These are phyloP conservation scores for Calocybe indica DNA, from an alignment of 768 basidiomycete genomes.

Conservation along the genomic window DNA sequence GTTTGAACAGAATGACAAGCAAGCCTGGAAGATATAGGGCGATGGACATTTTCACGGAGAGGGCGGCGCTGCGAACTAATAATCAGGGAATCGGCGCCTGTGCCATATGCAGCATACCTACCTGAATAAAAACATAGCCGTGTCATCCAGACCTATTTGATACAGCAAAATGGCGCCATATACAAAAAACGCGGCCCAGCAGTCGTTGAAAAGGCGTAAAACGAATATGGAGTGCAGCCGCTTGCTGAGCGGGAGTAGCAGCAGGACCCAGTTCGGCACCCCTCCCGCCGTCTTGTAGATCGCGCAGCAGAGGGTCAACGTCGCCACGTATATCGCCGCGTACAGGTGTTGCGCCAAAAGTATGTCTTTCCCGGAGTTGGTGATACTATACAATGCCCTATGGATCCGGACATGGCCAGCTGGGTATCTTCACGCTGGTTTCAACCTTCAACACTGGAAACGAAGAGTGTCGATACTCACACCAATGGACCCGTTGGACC, in stretches of 20 bases:
- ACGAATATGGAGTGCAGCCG: slow-evolving; percentile 91
- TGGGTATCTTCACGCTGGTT: slow-evolving; percentile 63
- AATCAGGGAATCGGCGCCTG: slow-evolving; percentile 3
- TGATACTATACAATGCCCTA: slow-evolving; percentile 57
- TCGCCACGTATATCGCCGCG: slow-evolving; percentile 62
- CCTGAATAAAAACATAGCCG: slow-evolving; percentile 72
- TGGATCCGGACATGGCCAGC: slow-evolving; percentile 90
- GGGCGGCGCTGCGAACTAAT: slow-evolving; percentile 47
- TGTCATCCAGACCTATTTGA: slow-evolving; percentile 50
- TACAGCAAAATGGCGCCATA: slow-evolving; percentile 66
- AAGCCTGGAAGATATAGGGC: slow-evolving; percentile 88
- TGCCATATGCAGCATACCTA: slow-evolving; percentile 23
- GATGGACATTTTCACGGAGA: slow-evolving; percentile 95
- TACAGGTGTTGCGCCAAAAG: slow-evolving; percentile 74
- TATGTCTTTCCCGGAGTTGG: slow-evolving; percentile 55
- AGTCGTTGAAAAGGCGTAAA: slow-evolving; percentile 92
- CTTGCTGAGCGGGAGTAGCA: slow-evolving; percentile 83
- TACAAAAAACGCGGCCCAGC: slow-evolving; percentile 69
- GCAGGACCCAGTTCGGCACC: slow-evolving; percentile 65
- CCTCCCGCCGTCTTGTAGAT: slow-evolving; percentile 62
- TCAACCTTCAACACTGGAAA: not conserved
- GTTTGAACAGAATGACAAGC: slow-evolving; percentile 75
- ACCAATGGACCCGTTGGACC: slow-evolving; percentile 94
- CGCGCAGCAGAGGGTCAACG: slow-evolving; percentile 55
- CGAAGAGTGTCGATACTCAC: slow-evolving; percentile 36